phyloP scores from a whole-genome alignment of 2,329 filamentous ascomycete species.

The Fusarium pseudonygamai region DNA sequence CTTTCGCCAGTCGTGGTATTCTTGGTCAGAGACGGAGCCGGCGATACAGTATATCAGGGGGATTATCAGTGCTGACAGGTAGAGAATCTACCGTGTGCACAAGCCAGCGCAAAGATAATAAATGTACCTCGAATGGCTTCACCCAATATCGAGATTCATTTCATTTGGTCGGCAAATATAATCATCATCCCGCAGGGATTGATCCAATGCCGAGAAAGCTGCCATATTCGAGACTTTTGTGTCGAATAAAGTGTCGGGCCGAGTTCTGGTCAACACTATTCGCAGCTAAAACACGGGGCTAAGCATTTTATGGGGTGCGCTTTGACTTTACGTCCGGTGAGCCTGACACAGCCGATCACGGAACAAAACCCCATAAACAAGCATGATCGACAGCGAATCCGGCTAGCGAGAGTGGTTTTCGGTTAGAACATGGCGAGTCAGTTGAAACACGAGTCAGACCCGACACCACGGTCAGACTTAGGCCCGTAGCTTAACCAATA shows the following conservation, averaged over 20 bases:
- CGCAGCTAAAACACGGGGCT: background rate
- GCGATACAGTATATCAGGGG: constrained; percentile 2
- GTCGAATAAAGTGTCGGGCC: background rate
- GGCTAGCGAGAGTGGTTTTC: background rate
- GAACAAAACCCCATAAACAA: background rate
- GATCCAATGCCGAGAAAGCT: background rate
- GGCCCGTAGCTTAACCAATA: background rate
- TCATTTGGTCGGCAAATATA: too few species aligned
- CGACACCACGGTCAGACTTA: background rate
- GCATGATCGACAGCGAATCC: background rate
- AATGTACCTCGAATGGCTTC: too few species aligned
- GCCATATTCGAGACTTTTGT: too few species aligned
- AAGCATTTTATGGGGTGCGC: background rate
- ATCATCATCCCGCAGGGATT: too few species aligned
- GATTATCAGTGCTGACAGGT: background rate
- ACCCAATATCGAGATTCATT: too few species aligned
- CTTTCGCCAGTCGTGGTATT: constrained; percentile 18
- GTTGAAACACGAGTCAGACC: background rate
- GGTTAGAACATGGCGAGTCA: background rate
- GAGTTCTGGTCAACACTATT: fast-evolving
- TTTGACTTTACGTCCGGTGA: background rate
- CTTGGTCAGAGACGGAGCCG: constrained; percentile 12
- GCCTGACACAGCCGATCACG: background rate
- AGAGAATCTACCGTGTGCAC: background rate
- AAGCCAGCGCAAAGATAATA: background rate